Base-by-base conservation (phyloP, 176 grass and related monocot genomes). In the Carex cristatella region DNA sequence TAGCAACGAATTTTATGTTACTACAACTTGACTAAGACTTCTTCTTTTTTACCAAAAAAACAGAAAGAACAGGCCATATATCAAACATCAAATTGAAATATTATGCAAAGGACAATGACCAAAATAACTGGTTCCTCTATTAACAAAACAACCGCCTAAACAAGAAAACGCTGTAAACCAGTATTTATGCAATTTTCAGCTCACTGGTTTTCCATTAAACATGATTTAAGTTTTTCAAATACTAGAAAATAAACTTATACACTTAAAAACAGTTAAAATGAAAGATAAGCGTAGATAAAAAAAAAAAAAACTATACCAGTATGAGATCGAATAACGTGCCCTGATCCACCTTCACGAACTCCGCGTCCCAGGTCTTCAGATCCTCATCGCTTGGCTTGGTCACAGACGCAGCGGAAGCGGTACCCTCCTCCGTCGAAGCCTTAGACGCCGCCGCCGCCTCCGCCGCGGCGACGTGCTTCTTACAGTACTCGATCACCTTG, bases 281-380 rank as follows among this genome's bases (percentile, higher is more conserved):
- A 86, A 31, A 54, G 6, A 56, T 38, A 23, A 49, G 2, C 2
- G 48, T 31, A 33, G 16, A 5, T 69, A 15, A 80, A 51, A 31
- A 23, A 46, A 28, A 1, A 61, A 61, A 38, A 53, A 27, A 33
- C 19, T 78, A 62, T 81, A 97, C 94, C 70, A 97, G 38, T 69
- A 97, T 86, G 85, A 94, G 48, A 75, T 83, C 87, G 53, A 90
- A 97, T 67, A 94, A 87, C 30, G 85, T 89, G 81, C 86, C 79
- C 60, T 90, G 89, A 85, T 90, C 88, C 15, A 89, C 87, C 42
- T 81, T 28, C 58, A 97, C 74, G 74, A 97, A 88, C 6, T 89
- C 85, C 3, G 46, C n/a, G 61, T 97, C 88, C 88, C 88, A 97
- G 11, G 55, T 65, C n/a, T 90, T 82, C 76, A 97, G 85, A 10